Percentiles rank a stretch among this genome's conserved stretches.
Conservation (phyloP, 2,329 filamentous ascomycete species). For the Capronia epimyces region DNA sequence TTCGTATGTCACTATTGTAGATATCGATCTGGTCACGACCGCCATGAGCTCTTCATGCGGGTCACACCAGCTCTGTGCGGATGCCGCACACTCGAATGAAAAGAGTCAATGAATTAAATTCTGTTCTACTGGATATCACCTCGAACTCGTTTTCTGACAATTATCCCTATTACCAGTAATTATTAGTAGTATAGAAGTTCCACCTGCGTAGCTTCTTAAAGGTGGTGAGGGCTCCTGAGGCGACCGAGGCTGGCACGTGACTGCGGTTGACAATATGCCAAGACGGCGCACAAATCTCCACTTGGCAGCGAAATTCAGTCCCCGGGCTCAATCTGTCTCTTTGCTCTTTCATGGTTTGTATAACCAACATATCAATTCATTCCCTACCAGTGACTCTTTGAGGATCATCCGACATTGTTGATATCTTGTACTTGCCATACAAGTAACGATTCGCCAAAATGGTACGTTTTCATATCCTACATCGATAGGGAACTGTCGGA, state of each 20-base stretch:
- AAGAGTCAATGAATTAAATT: too few species aligned
- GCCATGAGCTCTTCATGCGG: conserved; percentile 3
- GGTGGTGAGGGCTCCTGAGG: too few species aligned
- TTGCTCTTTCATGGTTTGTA: conserved; percentile 6
- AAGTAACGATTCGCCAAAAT: conserved; percentile 40
- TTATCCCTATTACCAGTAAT: too few species aligned
- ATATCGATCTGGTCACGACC: not conserved
- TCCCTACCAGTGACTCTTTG: conserved; percentile 42
- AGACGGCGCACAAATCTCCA: conserved; percentile 1
- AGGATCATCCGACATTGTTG: conserved; percentile 49
- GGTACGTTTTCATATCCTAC: conserved; percentile 37
- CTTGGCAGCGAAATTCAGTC: conserved; percentile 2
- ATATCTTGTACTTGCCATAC: conserved; percentile 19
- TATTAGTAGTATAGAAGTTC: too few species aligned
- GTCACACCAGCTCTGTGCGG: not conserved
- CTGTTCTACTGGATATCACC: too few species aligned
- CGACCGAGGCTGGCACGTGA: not conserved
- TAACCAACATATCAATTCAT: conserved; percentile 21
- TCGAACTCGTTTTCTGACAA: too few species aligned
- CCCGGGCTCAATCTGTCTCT: not conserved
- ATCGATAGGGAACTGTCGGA: too few species aligned
- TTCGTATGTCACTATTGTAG: conserved; percentile 1
- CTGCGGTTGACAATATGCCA: not conserved
- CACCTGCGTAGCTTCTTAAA: too few species aligned
- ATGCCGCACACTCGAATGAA: not conserved